A percentile compares a stretch with the other conserved stretches of the same genome.
phyloP scores from a whole-genome alignment of 1,284 basidiomycete species.

The Ceratobasidium sp. region DNA sequence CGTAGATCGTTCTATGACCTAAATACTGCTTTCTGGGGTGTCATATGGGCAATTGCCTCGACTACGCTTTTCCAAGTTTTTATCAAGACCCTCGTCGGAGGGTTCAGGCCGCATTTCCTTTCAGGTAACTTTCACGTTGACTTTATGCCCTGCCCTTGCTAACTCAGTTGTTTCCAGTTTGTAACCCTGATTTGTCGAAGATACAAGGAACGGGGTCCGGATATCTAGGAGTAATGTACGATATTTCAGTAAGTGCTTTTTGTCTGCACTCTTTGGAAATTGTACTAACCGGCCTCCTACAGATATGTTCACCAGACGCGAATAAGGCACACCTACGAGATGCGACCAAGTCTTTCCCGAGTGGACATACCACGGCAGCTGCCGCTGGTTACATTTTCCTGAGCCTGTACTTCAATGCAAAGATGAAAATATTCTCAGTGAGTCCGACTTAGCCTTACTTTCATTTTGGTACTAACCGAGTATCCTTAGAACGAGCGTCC shows the following conservation, averaged over 20 bases:
- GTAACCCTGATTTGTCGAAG: conserved; percentile 36
- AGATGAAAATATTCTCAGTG: conserved; percentile 43
- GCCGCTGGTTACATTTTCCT: conserved; percentile 36
- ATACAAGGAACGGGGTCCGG: conserved; percentile 31
- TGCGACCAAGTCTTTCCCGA: conserved; percentile 40
- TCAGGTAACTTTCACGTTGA: conserved; percentile 8
- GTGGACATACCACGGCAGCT: conserved; percentile 41
- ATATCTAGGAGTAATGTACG: conserved; percentile 40
- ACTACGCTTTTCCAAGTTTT: conserved; percentile 42
- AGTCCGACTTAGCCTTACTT: background rate
- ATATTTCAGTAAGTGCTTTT: conserved; percentile 32
- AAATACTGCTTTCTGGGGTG: conserved; percentile 43
- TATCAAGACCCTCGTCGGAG: conserved; percentile 43
- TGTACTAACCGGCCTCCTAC: background rate
- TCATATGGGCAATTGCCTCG: conserved; percentile 40
- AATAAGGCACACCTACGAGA: conserved; percentile 36
- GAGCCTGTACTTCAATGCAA: conserved; percentile 42
- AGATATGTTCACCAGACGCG: conserved; percentile 37
- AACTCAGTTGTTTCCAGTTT: conserved; percentile 28
- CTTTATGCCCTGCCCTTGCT: background rate
- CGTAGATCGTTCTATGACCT: conserved; percentile 41
- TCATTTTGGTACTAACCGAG: background rate
- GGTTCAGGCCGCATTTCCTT: conserved; percentile 36
- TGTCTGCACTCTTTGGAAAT: background rate
- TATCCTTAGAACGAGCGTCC: conserved; percentile 27